Evolutionary conservation across 2,329 filamentous ascomycete genomes (phyloP).

Genomic region (Raffaelea deltoideospora): DNA sequence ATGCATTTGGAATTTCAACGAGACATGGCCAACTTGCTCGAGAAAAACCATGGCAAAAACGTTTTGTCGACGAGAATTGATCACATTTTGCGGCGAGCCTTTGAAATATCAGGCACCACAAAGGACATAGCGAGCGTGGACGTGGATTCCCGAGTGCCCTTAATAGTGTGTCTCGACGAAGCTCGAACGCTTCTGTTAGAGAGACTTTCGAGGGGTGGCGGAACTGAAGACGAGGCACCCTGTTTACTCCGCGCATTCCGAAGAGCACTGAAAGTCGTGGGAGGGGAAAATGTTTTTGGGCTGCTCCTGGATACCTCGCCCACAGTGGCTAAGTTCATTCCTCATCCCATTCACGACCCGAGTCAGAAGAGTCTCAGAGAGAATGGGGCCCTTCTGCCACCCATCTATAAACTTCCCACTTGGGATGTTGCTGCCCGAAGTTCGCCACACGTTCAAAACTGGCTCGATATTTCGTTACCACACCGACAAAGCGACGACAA

Average conservation of each 20-base stretch:
- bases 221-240: neutral
- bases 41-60: too few relatives aligned
- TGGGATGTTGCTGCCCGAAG: neutral
- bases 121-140: neutral
- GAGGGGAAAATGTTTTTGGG: neutral
- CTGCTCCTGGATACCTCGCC: conserved; percentile 1
- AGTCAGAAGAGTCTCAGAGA: neutral
- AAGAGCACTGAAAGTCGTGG: neutral
- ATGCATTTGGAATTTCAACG: too few relatives aligned
- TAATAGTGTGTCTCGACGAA: neutral
- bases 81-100: too few relatives aligned
- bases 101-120: too few relatives aligned
- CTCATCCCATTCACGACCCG: neutral
- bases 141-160: neutral
- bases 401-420: neutral
- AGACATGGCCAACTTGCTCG: too few relatives aligned
- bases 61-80: too few relatives aligned
- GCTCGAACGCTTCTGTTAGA: neutral
- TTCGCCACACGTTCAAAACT: neutral
- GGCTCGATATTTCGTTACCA: neutral
- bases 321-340: conserved; percentile 1
- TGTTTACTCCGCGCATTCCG: neutral
- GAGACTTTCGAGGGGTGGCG: neutral
- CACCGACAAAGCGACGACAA: neutral
- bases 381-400: neutral